These are phyloP conservation scores for Oenanthe javanica DNA, from an alignment of 140 eudicot species.

Conservation along the genomic window DNA sequence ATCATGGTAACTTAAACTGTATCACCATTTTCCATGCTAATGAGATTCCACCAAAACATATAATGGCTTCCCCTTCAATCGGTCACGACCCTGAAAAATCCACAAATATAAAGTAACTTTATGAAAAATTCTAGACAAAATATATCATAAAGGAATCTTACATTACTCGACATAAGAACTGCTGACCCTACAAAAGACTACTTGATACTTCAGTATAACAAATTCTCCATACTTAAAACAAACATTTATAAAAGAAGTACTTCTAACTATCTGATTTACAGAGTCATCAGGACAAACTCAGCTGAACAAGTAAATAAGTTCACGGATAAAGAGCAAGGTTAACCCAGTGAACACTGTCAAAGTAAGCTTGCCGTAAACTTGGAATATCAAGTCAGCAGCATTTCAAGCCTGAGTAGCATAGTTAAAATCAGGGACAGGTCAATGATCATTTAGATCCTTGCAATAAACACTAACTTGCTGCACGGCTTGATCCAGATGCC, in stretches of 20 bases:
- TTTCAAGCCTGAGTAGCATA: neutral
- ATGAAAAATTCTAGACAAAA: too few relatives aligned
- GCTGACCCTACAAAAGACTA: neutral
- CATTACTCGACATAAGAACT: neutral
- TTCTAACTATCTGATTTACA: neutral
- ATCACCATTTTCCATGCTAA: slow-evolving; percentile 9
- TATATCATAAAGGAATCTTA: neutral
- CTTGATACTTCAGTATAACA: neutral
- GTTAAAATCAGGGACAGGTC: neutral
- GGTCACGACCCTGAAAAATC: slow-evolving; percentile 15
- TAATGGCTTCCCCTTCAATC: slow-evolving; percentile 19
- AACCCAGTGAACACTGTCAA: neutral
- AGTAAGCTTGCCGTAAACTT: neutral
- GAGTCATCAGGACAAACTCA: neutral
- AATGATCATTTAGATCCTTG: neutral
- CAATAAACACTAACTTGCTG: neutral
- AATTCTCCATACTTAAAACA: neutral
- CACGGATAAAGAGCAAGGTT: neutral
- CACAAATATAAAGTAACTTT: neutral
- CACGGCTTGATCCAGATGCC: neutral
- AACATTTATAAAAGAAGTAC: neutral
- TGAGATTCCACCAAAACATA: slow-evolving; percentile 22
- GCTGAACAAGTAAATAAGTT: neutral
- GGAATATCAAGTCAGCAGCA: neutral
- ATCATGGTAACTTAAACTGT: slow-evolving; percentile 6